Conservation (phyloP, 2,329 filamentous ascomycete species). For the Exophiala lecanii-corni region DNA sequence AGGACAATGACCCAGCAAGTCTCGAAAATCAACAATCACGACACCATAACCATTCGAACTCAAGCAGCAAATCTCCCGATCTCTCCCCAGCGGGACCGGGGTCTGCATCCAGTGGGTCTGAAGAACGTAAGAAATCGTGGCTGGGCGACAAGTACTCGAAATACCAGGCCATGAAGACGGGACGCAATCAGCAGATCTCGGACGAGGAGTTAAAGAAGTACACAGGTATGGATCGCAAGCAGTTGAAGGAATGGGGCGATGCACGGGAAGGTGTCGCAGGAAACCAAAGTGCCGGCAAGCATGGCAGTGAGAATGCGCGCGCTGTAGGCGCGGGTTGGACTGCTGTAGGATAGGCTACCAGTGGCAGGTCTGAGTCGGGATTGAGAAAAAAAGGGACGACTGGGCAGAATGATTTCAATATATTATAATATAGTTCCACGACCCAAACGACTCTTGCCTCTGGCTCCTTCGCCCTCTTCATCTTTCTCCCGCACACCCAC, state of each 20-base stretch:
- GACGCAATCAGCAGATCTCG: constrained; percentile 4
- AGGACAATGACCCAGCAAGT: constrained; percentile 19
- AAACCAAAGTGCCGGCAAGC: constrained; percentile 8
- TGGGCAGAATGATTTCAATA: no score
- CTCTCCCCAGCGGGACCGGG: background rate
- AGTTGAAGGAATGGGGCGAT: constrained; percentile 15
- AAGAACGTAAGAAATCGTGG: constrained; percentile 16
- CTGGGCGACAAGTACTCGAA: constrained; percentile 18
- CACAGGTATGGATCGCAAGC: constrained; percentile 18
- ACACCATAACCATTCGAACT: background rate
- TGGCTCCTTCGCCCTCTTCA: no score
- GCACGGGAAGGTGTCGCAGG: constrained; percentile 13
- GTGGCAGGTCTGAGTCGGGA: background rate
- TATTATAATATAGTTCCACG: no score
- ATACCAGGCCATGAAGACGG: constrained; percentile 13
- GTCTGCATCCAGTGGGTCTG: background rate
- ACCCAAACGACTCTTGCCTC: no score
- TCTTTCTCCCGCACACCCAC: no score
- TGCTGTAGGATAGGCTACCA: no score
- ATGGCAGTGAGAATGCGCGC: constrained; percentile 1
- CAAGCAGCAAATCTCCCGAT: background rate
- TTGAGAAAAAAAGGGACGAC: background rate
- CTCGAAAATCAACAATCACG: constrained; percentile 8
- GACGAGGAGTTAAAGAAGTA: constrained; percentile 24
- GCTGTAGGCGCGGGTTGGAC: background rate